Percentiles rank a stretch among this genome's conserved stretches.
These are phyloP conservation scores for Cercospora brassicicola DNA, from an alignment of 2,329 filamentous ascomycete genomes.

Conservation along the genomic window DNA sequence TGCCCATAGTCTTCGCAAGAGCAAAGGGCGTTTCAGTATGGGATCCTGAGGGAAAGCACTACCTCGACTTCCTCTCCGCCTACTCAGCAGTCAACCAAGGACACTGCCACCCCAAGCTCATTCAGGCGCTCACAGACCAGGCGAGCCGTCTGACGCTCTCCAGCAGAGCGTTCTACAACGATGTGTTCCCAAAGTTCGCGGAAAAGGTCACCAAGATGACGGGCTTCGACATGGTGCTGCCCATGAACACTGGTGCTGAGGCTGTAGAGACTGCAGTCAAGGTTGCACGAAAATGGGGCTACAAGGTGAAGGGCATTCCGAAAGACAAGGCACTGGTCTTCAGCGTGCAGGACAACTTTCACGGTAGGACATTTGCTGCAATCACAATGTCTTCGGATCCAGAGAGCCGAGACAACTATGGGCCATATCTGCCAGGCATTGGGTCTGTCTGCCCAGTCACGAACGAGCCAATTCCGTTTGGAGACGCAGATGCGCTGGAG, in stretches of 20 bases:
- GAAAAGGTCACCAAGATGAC: slow-evolving; percentile 87
- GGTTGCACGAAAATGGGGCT: slow-evolving; percentile 95
- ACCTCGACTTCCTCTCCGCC: slow-evolving; percentile 95
- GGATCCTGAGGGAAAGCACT: slow-evolving; percentile 88
- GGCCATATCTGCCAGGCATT: slow-evolving; percentile 87
- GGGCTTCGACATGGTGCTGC: slow-evolving; percentile 95
- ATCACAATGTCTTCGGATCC: slow-evolving; percentile 94
- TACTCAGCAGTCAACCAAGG: slow-evolving; percentile 98
- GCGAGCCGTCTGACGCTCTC: slow-evolving; percentile 86
- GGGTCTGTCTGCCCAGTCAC: slow-evolving; percentile 75
- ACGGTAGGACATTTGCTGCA: slow-evolving; percentile 93
- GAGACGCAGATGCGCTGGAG: slow-evolving; percentile 78
- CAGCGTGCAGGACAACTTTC: slow-evolving; percentile 87
- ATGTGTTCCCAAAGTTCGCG: slow-evolving; percentile 94
- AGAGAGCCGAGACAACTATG: slow-evolving; percentile 95
- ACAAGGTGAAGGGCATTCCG: slow-evolving; percentile 90
- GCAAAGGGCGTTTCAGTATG: slow-evolving; percentile 86
- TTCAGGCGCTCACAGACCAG: slow-evolving; percentile 87
- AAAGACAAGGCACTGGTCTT: slow-evolving; percentile 82
- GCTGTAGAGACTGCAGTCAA: slow-evolving; percentile 96
- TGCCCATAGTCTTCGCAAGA: slow-evolving; percentile 87
- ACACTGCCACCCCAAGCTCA: slow-evolving; percentile 93
- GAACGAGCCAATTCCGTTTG: slow-evolving; percentile 76
- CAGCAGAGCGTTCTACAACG: slow-evolving; percentile 95
- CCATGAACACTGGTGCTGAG: slow-evolving; percentile 97